Conservation (phyloP, 345 rosid genomes). For the Barbarea vulgaris region DNA sequence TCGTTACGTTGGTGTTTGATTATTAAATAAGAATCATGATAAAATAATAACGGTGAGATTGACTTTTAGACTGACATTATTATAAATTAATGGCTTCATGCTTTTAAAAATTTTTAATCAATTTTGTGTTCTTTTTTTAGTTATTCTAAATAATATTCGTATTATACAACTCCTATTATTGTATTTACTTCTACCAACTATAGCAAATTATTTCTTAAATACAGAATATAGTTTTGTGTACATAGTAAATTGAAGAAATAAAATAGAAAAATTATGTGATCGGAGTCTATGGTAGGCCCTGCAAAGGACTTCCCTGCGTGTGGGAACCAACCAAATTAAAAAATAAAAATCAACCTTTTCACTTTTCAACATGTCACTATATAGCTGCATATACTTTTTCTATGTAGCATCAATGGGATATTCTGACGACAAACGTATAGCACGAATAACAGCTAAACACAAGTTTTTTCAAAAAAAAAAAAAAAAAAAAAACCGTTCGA, state of each 20-base stretch:
- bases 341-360: conserved; percentile 17
- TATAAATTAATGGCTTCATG: conserved; percentile 20
- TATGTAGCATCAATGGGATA: conserved; percentile 22
- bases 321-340: conserved; percentile 56
- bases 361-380: conserved; percentile 36
- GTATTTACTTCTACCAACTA: not conserved
- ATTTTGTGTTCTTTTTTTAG: conserved; percentile 3
- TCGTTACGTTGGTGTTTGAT: conserved; percentile 23
- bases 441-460: conserved; percentile 19
- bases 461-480: not conserved
- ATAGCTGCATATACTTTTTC: conserved; percentile 8
- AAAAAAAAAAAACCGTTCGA: not conserved
- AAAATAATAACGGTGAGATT: conserved; percentile 9
- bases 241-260: not conserved
- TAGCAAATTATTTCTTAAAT: conserved; percentile 9
- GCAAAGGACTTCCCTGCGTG: conserved; percentile 47
- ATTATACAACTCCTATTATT: not conserved
- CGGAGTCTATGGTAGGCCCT: conserved; percentile 33
- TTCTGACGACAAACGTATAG: conserved; percentile 15
- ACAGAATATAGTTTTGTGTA: not conserved
- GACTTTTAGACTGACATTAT: conserved; percentile 18
- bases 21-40: conserved; percentile 11
- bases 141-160: not conserved
- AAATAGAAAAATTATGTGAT: not conserved
- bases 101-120: conserved; percentile 9